A percentile compares a stretch with the other conserved stretches of the same genome.
Conservation (phyloP, 2,329 filamentous ascomycete genomes). For the Pseudopyrenochaeta lycopersici region DNA sequence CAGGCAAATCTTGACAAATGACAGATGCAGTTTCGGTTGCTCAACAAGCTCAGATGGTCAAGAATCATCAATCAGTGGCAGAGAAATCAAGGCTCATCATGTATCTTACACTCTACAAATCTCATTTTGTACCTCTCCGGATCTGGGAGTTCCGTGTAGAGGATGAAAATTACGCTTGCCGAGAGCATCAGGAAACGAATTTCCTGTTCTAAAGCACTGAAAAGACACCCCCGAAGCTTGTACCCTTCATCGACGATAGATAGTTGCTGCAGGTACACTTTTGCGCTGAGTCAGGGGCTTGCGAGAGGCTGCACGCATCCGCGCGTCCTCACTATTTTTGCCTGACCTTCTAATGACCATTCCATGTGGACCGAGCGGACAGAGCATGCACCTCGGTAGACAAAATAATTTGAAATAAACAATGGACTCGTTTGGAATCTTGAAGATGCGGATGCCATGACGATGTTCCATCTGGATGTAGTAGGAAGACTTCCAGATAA, state of each 20-base stretch:
- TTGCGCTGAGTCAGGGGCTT: not conserved
- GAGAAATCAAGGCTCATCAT: not conserved
- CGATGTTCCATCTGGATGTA: not conserved
- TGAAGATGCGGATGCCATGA: not conserved
- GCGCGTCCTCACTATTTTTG: not conserved
- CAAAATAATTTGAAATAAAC: not conserved
- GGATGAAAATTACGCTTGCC: too few relatives aligned
- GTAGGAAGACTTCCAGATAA: not conserved
- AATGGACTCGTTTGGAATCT: not conserved
- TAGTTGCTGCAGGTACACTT: not conserved
- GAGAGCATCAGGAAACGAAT: not conserved
- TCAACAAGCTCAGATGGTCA: not conserved
- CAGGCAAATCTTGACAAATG: constrained; percentile 6
- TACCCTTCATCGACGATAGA: not conserved
- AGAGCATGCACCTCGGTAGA: not conserved
- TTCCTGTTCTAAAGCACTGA: not conserved
- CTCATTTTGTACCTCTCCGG: not conserved
- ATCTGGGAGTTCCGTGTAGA: too few relatives aligned
- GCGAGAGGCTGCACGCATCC: not conserved
- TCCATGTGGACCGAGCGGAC: not conserved
- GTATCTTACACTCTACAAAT: not conserved
- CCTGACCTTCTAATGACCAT: not conserved
- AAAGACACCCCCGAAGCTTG: not conserved
- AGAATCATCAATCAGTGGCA: not conserved
- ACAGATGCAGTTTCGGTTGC: not conserved